Conservation (phyloP, 2,329 filamentous ascomycete genomes). For the Penicillium sp. region DNA sequence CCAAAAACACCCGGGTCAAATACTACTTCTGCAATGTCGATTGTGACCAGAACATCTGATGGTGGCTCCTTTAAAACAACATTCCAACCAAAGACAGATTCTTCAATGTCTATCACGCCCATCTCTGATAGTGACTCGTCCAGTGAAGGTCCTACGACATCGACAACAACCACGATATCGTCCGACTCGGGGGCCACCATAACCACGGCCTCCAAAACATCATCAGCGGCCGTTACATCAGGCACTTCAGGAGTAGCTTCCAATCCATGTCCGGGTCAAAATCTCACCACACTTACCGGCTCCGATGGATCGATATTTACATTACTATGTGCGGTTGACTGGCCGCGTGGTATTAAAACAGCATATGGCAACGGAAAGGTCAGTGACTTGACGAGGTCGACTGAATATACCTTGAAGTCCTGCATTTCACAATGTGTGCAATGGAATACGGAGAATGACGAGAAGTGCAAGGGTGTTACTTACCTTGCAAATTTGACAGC, state of each 20-base stretch:
- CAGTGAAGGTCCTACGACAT: not conserved
- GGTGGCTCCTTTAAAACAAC: not conserved
- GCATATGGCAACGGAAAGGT: not conserved
- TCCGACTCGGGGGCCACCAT: not conserved
- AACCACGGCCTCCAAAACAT: not conserved
- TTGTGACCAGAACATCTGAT: not conserved
- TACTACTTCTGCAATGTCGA: not conserved
- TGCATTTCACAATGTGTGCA: not conserved
- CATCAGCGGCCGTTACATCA: not conserved
- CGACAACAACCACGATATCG: not conserved
- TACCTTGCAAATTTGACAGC: constrained; percentile 7
- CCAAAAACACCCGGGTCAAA: not conserved
- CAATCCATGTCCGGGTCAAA: not conserved
- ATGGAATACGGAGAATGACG: not conserved
- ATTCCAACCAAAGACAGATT: too few species aligned
- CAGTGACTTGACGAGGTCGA: not conserved
- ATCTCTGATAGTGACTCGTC: not conserved
- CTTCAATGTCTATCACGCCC: too few species aligned
- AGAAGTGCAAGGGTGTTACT: constrained; percentile 1
- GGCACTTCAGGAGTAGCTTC: not conserved
- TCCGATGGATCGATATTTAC: not conserved
- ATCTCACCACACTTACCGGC: not conserved
- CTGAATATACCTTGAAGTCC: not conserved
- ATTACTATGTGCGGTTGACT: not conserved
- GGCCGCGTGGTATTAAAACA: not conserved